These are phyloP conservation scores for Polytrichum commune DNA, from an alignment of 225 moss, liverwort and hornwort genomes.

Conservation along the genomic window DNA sequence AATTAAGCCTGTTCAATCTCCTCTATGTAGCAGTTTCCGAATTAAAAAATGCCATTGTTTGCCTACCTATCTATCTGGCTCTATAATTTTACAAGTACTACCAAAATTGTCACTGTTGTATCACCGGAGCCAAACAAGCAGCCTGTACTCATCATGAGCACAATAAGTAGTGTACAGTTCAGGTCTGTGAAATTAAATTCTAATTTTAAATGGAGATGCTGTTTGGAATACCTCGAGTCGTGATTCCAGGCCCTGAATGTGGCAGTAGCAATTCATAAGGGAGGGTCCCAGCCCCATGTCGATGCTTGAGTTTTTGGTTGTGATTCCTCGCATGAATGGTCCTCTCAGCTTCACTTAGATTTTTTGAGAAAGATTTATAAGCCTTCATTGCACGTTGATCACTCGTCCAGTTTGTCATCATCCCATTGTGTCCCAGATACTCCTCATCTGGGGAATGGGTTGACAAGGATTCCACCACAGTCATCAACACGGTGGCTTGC, in stretches of 20 bases:
- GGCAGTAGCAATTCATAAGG: conserved; percentile 73
- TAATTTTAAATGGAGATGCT: conserved; percentile 66
- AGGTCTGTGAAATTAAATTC: too few species aligned
- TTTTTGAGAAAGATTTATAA: conserved; percentile 35
- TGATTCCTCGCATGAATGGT: conserved; percentile 50
- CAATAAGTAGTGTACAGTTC: too few species aligned
- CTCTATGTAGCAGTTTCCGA: too few species aligned
- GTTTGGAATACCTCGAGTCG: conserved; percentile 76
- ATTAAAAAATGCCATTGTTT: too few species aligned
- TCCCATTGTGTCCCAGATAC: conserved; percentile 60
- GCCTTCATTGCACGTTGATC: conserved; percentile 29
- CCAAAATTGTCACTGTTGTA: too few species aligned
- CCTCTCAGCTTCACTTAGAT: conserved; percentile 27
- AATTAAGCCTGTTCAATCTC: too few species aligned
- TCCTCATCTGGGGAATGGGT: conserved; percentile 90
- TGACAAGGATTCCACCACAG: conserved; percentile 70
- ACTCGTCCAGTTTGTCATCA: conserved; percentile 63
- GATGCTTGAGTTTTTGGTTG: conserved; percentile 37
- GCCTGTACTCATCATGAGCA: too few species aligned
- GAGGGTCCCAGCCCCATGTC: conserved; percentile 72
- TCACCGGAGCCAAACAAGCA: too few species aligned
- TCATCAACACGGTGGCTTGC: conserved; percentile 73
- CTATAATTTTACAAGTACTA: too few species aligned
- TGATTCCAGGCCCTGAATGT: conserved; percentile 68
- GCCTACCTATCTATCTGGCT: too few species aligned